These are phyloP conservation scores for Allomyces arbusculus DNA, from an alignment of 192 early-diverging fungal genomes.

Conservation along the genomic window DNA sequence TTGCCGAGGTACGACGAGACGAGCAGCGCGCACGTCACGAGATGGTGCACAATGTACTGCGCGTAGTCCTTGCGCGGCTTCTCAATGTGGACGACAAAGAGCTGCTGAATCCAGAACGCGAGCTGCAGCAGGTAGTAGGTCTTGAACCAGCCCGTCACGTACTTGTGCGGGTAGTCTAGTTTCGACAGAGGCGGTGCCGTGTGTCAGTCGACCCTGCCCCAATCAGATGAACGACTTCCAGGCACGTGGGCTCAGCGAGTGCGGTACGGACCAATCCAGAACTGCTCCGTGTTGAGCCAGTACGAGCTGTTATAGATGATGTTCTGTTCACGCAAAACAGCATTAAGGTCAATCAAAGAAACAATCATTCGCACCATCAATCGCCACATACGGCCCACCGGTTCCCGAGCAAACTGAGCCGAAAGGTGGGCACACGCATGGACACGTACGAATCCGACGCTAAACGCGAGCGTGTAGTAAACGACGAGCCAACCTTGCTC, in stretches of 20 bases:
- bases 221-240: no score
- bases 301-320: constrained; percentile 44
- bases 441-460: not conserved
- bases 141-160: constrained; percentile 32
- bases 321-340: constrained; percentile 2
- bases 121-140: constrained; percentile 54
- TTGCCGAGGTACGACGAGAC: constrained; percentile 41
- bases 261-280: constrained; percentile 26
- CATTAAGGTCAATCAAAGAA: not conserved
- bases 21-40: constrained; percentile 49
- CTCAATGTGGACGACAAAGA: constrained; percentile 49
- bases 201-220: no score
- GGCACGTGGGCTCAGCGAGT: no score
- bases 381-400: not conserved
- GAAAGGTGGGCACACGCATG: not conserved
- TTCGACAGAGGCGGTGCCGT: not conserved
- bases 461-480: constrained; percentile 36
- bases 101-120: constrained; percentile 61
- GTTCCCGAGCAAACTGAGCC: not conserved
- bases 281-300: constrained; percentile 49
- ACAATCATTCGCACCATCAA: not conserved
- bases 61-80: constrained; percentile 51
- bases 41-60: constrained; percentile 53
- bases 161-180: constrained; percentile 35
- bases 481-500: constrained; percentile 51